Evolutionary conservation across 2,329 filamentous ascomycete species (phyloP).

Genomic region (Aspergillus vadensis): DNA sequence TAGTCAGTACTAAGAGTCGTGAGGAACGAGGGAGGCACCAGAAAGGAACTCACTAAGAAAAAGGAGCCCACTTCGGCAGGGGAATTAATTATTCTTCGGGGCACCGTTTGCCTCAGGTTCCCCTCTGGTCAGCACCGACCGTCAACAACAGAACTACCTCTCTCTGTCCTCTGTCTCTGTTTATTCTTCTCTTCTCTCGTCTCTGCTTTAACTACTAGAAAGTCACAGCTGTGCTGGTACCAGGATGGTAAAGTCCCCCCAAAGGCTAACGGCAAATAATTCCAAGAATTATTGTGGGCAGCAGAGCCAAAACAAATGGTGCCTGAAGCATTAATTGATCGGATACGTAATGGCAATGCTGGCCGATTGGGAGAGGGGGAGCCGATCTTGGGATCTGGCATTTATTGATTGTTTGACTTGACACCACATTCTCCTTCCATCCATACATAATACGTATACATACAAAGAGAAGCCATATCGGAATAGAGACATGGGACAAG

Average conservation of each 20-base stretch:
- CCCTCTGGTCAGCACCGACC: neutral
- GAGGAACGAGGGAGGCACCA: conserved; percentile 2
- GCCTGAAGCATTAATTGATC: conserved; percentile 17
- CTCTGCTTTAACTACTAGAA: too few relatives aligned
- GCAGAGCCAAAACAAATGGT: neutral
- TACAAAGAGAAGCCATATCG: neutral
- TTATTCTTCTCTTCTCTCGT: too few relatives aligned
- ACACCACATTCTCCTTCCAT: too few relatives aligned
- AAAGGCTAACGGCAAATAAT: conserved; percentile 5
- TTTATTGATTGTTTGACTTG: too few relatives aligned
- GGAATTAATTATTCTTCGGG: neutral
- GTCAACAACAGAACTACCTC: neutral
- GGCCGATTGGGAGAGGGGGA: conserved; percentile 10
- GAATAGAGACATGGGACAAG: neutral
- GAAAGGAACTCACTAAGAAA: neutral
- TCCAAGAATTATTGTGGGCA: conserved; percentile 5
- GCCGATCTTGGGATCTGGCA: neutral
- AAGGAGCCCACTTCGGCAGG: neutral
- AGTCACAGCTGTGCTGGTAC: neutral
- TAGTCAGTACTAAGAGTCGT: neutral
- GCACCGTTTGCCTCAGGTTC: conserved; percentile 4
- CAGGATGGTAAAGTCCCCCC: neutral
- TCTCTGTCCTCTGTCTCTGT: too few relatives aligned
- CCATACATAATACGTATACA: too few relatives aligned
- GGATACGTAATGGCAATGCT: conserved; percentile 19